Evolutionary conservation across 371 early-diverging fungal species (phyloP).

Genomic region (Actinomortierella wolfii): DNA sequence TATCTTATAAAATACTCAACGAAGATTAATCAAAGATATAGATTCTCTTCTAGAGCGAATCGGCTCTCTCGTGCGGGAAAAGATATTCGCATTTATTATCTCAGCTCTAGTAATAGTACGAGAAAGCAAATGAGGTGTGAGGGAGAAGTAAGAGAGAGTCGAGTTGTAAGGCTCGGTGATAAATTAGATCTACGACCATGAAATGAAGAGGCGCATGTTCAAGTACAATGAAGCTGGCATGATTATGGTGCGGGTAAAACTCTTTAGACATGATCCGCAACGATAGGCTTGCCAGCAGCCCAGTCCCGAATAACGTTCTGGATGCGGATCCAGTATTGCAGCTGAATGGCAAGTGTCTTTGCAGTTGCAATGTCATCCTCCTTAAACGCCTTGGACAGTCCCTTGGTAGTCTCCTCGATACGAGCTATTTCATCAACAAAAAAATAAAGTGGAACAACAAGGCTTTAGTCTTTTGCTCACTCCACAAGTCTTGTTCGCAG

Average conservation of each 20-base stretch:
- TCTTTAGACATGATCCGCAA: slow-evolving; percentile 39
- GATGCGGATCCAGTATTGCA: slow-evolving; percentile 76
- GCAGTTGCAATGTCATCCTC: slow-evolving; percentile 55
- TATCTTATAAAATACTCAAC: too few species aligned
- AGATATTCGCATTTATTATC: too few species aligned
- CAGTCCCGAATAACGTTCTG: slow-evolving; percentile 66
- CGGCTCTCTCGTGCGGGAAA: too few species aligned
- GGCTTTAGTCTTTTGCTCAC: neutral
- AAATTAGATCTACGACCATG: too few species aligned
- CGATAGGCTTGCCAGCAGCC: slow-evolving; percentile 54
- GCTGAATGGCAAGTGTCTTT: slow-evolving; percentile 60
- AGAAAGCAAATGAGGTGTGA: too few species aligned
- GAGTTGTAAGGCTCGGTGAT: too few species aligned
- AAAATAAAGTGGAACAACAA: neutral
- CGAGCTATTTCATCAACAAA: slow-evolving; percentile 37
- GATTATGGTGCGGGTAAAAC: neutral
- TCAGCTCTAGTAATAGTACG: too few species aligned
- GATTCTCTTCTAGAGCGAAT: too few species aligned
- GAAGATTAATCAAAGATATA: too few species aligned
- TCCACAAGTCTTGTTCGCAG: neutral
- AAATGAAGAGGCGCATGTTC: too few species aligned
- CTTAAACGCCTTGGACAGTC: slow-evolving; percentile 57
- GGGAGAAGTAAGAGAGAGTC: too few species aligned
- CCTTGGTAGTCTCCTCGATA: slow-evolving; percentile 43
- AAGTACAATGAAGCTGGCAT: too few species aligned